Percentiles rank a stretch among this genome's conserved stretches.
These are phyloP conservation scores for Fusarium secorum DNA, from an alignment of 2,329 filamentous ascomycete species.

Conservation along the genomic window DNA sequence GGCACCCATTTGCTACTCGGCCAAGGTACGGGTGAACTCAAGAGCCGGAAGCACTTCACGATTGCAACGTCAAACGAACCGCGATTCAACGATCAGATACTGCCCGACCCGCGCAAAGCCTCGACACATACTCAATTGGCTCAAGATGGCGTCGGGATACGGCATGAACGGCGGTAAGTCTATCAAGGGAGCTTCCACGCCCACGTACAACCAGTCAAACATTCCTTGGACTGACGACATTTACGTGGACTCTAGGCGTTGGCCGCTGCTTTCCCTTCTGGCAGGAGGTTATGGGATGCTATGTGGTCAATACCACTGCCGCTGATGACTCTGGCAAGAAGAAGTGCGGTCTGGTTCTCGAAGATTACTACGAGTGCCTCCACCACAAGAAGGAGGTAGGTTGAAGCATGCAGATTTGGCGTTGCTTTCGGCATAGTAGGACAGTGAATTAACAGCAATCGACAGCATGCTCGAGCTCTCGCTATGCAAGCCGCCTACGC, in stretches of 20 bases:
- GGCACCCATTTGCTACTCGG: slow-evolving; percentile 40
- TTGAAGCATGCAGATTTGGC: slow-evolving; percentile 23
- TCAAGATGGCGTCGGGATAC: slow-evolving; percentile 80
- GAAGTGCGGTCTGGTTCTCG: slow-evolving; percentile 84
- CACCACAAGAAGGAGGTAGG: slow-evolving; percentile 98
- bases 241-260: slow-evolving; percentile 55
- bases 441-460: slow-evolving; percentile 21
- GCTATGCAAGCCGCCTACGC: slow-evolving; percentile 86
- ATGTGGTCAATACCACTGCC: slow-evolving; percentile 87
- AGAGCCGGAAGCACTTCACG: slow-evolving; percentile 27
- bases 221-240: slow-evolving; percentile 33
- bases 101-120: slow-evolving; percentile 36
- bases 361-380: slow-evolving; percentile 99
- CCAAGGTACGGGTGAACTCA: slow-evolving; percentile 41
- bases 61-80: slow-evolving; percentile 37
- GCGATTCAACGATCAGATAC: slow-evolving; percentile 37
- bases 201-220: not conserved
- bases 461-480: slow-evolving; percentile 77
- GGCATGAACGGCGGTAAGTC: slow-evolving; percentile 79
- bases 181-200: not conserved
- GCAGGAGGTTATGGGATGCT: slow-evolving; percentile 98
- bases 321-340: slow-evolving; percentile 83
- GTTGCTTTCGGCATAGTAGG: not conserved
- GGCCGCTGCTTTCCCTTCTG: slow-evolving; percentile 97
- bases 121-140: slow-evolving; percentile 44